Base-by-base conservation (phyloP, 2,329 filamentous ascomycete genomes). In the Trichoderma oligosporum region DNA sequence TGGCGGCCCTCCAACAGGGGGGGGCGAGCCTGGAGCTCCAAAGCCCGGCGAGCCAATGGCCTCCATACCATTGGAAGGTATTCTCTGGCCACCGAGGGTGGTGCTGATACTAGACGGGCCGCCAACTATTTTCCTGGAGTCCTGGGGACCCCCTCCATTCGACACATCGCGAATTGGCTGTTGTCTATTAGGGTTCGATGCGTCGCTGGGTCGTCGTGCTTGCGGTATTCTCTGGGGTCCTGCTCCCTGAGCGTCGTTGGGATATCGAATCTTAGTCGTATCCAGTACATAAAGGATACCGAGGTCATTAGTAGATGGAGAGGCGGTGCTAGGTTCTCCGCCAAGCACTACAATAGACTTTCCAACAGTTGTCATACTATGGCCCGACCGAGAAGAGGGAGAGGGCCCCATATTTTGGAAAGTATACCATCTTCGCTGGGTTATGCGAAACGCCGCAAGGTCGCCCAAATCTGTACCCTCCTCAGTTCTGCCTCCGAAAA, bases 321-420 rank as follows among this genome's bases (percentile, higher is more conserved):
- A 84, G 25, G 90, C 88, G 14, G 91, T 92, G 71, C 92, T 97
- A 12, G 94, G 94, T 72, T 99, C 95, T 62, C 94, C 94, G 35
- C 90, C 95, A 29, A 97, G 79, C 38, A 97, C 90, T 46, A 97
- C 87, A 61, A 99, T 87, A 59, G 92, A 89, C 71, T 96, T 97
- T 27, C 90, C 91, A 61, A 93, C 90, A 2, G 91, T 86, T 2
- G 94, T 97, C 94, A 99, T 97, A 71, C 91, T 97, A 71, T 99
- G 94, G 1, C 94, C 94, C 14, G 93, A 97, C 60, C 94, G 83
- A 29, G 94, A 86, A 3, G 92, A 97, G 0, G 94, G 94, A 1
- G 92, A 95, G 3, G 92, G 92, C 0, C 94, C 94, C 94, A 99
- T 99, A 69, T 99, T 99, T 69, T 99, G 94, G 74, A 99, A 99